Percentiles rank a stretch among this genome's conserved stretches.
These are phyloP conservation scores for Fusarium sp. DNA, from an alignment of 2,329 filamentous ascomycete genomes.

Conservation along the genomic window DNA sequence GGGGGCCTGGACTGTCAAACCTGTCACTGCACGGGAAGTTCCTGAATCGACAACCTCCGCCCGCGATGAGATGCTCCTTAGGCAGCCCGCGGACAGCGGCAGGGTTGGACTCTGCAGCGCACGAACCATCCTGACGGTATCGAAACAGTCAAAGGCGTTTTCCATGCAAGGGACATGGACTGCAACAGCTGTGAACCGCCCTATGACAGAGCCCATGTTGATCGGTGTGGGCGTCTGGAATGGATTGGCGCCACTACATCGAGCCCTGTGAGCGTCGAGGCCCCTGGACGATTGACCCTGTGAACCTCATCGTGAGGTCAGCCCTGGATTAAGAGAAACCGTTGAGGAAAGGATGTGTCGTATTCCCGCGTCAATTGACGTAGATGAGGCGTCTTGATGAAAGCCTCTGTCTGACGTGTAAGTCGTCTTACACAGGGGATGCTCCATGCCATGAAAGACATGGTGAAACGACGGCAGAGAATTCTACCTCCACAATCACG, in stretches of 20 bases:
- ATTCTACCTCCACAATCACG: background rate
- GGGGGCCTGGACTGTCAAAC: conserved; percentile 35
- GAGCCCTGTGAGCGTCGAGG: background rate
- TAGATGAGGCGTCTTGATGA: conserved; percentile 8
- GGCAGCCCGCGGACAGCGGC: background rate
- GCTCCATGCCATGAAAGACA: background rate
- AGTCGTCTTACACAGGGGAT: background rate
- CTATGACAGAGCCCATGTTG: conserved; percentile 5
- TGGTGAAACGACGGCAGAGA: background rate
- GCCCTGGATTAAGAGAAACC: conserved; percentile 2
- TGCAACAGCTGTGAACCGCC: background rate
- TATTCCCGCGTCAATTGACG: background rate
- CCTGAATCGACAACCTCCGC: conserved; percentile 8
- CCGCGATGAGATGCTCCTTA: background rate
- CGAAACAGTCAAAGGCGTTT: conserved; percentile 15
- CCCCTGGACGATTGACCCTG: background rate
- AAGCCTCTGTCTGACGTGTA: background rate
- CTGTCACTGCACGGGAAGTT: conserved; percentile 32
- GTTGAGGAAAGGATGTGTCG: background rate
- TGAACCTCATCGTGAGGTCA: background rate
- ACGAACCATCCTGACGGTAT: background rate
- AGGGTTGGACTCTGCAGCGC: background rate
- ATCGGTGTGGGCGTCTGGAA: background rate
- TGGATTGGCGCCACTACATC: conserved; percentile 23
- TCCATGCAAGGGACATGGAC: background rate